Conservation (phyloP, 169 alveolate species). For the Cryptosporidium bovis region DNA sequence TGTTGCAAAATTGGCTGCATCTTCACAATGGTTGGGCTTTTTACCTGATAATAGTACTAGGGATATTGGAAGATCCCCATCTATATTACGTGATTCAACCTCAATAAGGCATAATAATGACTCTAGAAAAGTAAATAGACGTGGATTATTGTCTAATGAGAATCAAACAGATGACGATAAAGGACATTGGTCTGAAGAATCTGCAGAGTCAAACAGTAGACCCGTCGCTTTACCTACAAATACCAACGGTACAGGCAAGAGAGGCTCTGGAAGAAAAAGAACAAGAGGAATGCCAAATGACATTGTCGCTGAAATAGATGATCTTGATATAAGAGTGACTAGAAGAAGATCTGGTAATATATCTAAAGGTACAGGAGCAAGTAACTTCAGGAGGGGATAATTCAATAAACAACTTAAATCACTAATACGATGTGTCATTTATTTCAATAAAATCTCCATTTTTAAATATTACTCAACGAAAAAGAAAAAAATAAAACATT, state of each 20-base stretch:
- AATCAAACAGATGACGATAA: slow-evolving; percentile 69
- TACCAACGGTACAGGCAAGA: slow-evolving; percentile 18
- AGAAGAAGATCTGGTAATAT: slow-evolving; percentile 68
- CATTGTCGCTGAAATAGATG: slow-evolving; percentile 58
- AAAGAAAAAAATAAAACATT: neutral
- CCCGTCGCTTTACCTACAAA: slow-evolving; percentile 29
- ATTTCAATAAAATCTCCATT: no score
- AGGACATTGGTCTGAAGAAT: slow-evolving; percentile 74
- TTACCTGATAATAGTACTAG: slow-evolving; percentile 62
- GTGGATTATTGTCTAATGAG: slow-evolving; percentile 36
- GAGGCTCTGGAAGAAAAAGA: slow-evolving; percentile 71
- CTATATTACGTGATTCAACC: slow-evolving; percentile 43
- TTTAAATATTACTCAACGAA: neutral
- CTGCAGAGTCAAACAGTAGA: slow-evolving; percentile 68
- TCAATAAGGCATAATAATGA: slow-evolving; percentile 30
- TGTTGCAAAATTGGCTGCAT: slow-evolving; percentile 62
- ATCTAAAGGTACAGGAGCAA: slow-evolving; percentile 5
- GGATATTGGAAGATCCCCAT: slow-evolving; percentile 73
- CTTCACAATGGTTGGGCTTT: slow-evolving; percentile 72
- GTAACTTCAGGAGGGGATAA: slow-evolving; percentile 31
- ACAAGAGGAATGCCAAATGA: slow-evolving; percentile 75
- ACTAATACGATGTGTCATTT: no score
- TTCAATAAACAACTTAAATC: neutral
- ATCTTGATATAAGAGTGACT: slow-evolving; percentile 64
- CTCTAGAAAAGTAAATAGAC: slow-evolving; percentile 40